Base-by-base conservation (phyloP, 305 asterid genomes). In the Caryopteris hybrid region DNA sequence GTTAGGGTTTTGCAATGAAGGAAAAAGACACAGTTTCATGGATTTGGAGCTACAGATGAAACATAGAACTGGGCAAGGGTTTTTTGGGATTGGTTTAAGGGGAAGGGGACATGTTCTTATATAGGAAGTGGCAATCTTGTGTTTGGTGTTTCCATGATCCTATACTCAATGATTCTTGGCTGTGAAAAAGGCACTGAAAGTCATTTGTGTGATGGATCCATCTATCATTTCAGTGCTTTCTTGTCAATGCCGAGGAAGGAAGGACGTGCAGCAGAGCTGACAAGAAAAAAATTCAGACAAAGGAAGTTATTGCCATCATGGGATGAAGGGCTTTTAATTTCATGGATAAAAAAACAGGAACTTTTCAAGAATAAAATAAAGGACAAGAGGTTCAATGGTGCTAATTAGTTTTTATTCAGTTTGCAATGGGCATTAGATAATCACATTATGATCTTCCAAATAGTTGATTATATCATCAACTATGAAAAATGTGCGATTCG, bases 181-280 rank as follows among this genome's bases (percentile, higher is more conserved):
- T 61, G 72, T 57, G 73, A 23, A 58, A 74, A 57, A 68, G 78
- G 75, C 69, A 74, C 80, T 72, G 81, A 78, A 79, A 80, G 85
- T 84, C 73, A 77, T 69, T 61, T 41, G 62, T 80, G 86, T 80
- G 86, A 85, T 78, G 83, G 84, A 77, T 85, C 64, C 86, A 83
- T 91, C 92, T 74, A 87, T 87, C 88, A 78, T 81, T 79, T 86
- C 92, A 74, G 84, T 81, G 83, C 72, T 91, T 80, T 85, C 95
- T 80, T 87, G 87, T 85, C 92, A 87, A 74, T 68, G 86, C 88
- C 90, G 85, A 85, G 95, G 91, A 83, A 85, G 91, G 81, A 84
- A 74, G 85, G 75, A 83, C 82, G 68, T 64, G 76, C 71, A 53
- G 20, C 86, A 76, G 75, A 53, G 6, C 83, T 77, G 80, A 79